phyloP scores from a whole-genome alignment of 2,329 filamentous ascomycete species.

The Fusarium globosum region DNA sequence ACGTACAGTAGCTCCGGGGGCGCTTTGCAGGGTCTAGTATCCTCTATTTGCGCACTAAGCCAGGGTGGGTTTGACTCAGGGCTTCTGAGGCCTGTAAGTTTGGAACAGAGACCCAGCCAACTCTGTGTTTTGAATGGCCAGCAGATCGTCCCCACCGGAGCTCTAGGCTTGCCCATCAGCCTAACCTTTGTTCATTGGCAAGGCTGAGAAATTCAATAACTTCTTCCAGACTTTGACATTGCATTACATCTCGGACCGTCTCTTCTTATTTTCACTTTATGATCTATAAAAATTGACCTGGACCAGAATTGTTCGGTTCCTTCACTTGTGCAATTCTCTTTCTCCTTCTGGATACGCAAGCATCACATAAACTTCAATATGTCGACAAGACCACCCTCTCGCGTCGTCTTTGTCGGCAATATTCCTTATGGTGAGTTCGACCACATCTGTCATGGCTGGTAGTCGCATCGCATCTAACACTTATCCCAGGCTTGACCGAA shows the following conservation, averaged over 20 bases:
- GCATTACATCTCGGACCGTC: conserved; percentile 7
- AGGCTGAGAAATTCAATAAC: conserved; percentile 43
- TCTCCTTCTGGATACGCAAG: neutral
- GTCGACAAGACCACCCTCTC: conserved; percentile 80
- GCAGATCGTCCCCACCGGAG: conserved; percentile 12
- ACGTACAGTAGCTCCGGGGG: conserved; percentile 23
- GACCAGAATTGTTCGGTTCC: neutral
- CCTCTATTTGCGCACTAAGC: conserved; percentile 19
- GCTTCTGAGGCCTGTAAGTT: neutral
- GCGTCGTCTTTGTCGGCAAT: conserved; percentile 87
- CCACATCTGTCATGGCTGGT: neutral
- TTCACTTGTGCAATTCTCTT: neutral
- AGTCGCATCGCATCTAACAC: conserved; percentile 36
- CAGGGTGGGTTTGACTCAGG: conserved; percentile 16
- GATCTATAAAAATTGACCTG: neutral
- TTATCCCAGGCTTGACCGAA: conserved; percentile 83
- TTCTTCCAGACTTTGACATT: conserved; percentile 21
- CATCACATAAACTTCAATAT: conserved; percentile 51
- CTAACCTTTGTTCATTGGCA: conserved; percentile 35
- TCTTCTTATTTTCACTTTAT: neutral
- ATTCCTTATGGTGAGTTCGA: conserved; percentile 78
- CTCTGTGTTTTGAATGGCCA: conserved; percentile 19
- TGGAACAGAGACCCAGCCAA: neutral
- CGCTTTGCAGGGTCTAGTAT: conserved; percentile 24
- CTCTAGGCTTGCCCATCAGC: conserved; percentile 30